These are phyloP conservation scores for Fonsecaea pedrosoi DNA, from an alignment of 2,329 filamentous ascomycete species.

Conservation along the genomic window DNA sequence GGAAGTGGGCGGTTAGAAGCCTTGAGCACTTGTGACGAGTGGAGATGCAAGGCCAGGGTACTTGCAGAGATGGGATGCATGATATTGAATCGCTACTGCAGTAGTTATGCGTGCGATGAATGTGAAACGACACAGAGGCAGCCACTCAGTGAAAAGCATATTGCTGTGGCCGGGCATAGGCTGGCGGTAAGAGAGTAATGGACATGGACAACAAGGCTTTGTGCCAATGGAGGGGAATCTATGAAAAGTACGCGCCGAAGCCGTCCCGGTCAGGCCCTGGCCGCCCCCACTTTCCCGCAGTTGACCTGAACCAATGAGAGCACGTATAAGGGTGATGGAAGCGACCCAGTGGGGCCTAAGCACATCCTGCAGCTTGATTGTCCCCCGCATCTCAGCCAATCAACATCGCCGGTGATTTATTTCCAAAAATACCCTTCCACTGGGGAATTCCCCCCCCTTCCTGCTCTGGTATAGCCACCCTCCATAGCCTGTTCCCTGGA, in stretches of 20 bases:
- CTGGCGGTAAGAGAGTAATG: conserved; percentile 32
- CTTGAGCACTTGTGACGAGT: conserved; percentile 34
- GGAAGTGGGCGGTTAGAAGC: conserved; percentile 32
- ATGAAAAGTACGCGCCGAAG: conserved; percentile 37
- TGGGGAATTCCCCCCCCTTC: conserved; percentile 12
- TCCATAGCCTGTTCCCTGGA: conserved; percentile 22
- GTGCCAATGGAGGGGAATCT: conserved; percentile 30
- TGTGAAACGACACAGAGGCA: conserved; percentile 33
- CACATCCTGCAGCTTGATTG: conserved; percentile 16
- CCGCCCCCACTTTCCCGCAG: conserved; percentile 23
- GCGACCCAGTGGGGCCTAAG: conserved; percentile 11
- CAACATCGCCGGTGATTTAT: neutral
- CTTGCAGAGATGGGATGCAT: conserved; percentile 26
- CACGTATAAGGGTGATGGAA: conserved; percentile 13
- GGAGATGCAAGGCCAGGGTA: conserved; percentile 25
- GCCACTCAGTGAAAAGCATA: conserved; percentile 27
- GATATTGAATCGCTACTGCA: conserved; percentile 32
- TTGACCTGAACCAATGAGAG: conserved; percentile 11
- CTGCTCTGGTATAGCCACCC: conserved; percentile 12
- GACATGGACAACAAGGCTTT: neutral
- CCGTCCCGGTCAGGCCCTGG: conserved; percentile 25
- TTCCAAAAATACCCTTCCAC: conserved; percentile 36
- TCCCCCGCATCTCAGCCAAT: conserved; percentile 27
- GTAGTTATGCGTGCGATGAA: conserved; percentile 33
- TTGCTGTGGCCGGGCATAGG: conserved; percentile 26